These are phyloP conservation scores for Neofusicoccum kwambonambiense DNA, from an alignment of 2,329 filamentous ascomycete genomes.

Conservation along the genomic window DNA sequence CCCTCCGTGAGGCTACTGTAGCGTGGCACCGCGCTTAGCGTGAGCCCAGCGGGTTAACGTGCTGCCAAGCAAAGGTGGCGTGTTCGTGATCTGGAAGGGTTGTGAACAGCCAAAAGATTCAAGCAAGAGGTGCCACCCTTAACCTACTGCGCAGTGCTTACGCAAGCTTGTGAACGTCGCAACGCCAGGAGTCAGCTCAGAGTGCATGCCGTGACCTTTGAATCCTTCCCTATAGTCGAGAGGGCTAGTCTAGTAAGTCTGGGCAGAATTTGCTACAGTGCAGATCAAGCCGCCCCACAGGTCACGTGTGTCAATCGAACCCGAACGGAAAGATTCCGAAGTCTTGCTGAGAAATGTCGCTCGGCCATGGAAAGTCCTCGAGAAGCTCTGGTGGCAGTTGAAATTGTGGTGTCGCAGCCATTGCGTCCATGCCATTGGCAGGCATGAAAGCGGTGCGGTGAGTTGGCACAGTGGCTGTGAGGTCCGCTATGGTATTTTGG, in stretches of 20 bases:
- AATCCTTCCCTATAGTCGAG: not conserved
- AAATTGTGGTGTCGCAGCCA: slow-evolving; percentile 26
- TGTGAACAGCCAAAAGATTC: not conserved
- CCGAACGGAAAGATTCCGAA: slow-evolving; percentile 11
- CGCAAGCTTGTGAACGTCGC: not conserved
- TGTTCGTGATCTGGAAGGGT: not conserved
- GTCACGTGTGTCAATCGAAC: not conserved
- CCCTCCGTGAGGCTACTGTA: not conserved
- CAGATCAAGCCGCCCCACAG: not conserved
- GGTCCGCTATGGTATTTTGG: slow-evolving; percentile 20
- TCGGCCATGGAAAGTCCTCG: slow-evolving; percentile 43
- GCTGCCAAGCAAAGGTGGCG: not conserved
- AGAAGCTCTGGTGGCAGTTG: slow-evolving; percentile 43
- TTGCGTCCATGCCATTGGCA: not conserved
- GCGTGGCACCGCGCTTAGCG: not conserved
- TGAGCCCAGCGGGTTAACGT: not conserved
- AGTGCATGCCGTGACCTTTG: not conserved
- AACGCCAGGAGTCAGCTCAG: not conserved
- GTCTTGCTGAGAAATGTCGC: slow-evolving; percentile 12
- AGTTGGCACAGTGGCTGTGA: slow-evolving; percentile 5
- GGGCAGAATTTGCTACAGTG: too few relatives aligned
- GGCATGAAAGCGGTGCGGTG: not conserved
- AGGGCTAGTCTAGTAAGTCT: not conserved
- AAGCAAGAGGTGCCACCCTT: not conserved
- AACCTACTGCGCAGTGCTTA: not conserved